Evolutionary conservation across 345 rosid genomes (phyloP).

Genomic region (Kernera saxatilis): DNA sequence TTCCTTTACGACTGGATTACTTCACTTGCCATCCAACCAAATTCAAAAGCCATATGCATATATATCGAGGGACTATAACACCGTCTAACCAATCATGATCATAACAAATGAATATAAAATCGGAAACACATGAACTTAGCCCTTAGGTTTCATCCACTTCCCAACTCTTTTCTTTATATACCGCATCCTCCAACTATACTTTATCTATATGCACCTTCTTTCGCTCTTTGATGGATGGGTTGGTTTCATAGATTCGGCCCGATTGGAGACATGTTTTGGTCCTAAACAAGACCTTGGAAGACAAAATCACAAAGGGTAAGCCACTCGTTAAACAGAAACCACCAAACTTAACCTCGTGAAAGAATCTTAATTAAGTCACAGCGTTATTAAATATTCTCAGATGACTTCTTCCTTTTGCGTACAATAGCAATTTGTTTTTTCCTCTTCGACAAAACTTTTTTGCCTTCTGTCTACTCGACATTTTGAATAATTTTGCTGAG

Average conservation of each 20-base stretch:
- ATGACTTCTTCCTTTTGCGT: conserved; percentile 27
- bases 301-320: conserved; percentile 65
- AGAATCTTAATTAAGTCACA: not conserved
- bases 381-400: conserved; percentile 36
- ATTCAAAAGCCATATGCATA: too few species aligned
- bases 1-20: too few species aligned
- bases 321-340: not conserved
- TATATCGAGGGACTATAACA: too few species aligned
- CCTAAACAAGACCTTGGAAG: conserved; percentile 69
- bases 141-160: conserved; percentile 14
- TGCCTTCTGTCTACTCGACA: not conserved
- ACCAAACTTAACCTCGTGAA: not conserved
- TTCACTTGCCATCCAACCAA: too few species aligned
- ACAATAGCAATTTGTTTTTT: not conserved
- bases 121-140: too few species aligned
- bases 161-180: not conserved
- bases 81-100: too few species aligned
- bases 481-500: not conserved
- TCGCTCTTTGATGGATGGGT: not conserved
- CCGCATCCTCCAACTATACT: not conserved
- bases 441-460: not conserved
- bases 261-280: conserved; percentile 79
- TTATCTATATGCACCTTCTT: not conserved
- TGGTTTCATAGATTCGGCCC: conserved; percentile 54
- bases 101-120: too few species aligned